These are phyloP conservation scores for Penicillium argentinense DNA, from an alignment of 495 filamentous ascomycete genomes.

Conservation along the genomic window DNA sequence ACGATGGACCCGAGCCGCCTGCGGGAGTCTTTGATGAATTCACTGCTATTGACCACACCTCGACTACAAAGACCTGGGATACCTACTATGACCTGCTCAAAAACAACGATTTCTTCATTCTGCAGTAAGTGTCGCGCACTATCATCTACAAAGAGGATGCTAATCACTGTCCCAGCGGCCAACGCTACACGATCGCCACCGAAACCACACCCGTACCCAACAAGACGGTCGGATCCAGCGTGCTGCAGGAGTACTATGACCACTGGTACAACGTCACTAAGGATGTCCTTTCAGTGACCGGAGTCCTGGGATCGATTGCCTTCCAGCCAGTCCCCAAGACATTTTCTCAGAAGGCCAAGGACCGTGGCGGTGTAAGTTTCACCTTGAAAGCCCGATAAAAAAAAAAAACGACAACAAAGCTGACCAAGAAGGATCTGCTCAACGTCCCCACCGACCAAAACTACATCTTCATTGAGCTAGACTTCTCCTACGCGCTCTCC, in stretches of 20 bases:
- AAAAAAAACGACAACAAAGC: neutral
- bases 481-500: constrained; percentile 51
- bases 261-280: constrained; percentile 51
- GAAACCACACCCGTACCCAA: constrained; percentile 57
- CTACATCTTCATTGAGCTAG: constrained; percentile 56
- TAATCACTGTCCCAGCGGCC: constrained; percentile 34
- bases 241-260: constrained; percentile 49
- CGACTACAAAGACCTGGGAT: constrained; percentile 51
- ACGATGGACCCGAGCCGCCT: constrained; percentile 57
- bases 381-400: no score
- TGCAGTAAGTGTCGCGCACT: constrained; percentile 25
- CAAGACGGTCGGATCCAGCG: constrained; percentile 33
- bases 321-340: constrained; percentile 56
- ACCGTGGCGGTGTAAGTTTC: constrained; percentile 40
- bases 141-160: neutral
- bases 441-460: constrained; percentile 51
- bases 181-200: constrained; percentile 55
- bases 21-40: constrained; percentile 56
- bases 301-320: constrained; percentile 52
- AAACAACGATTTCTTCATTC: constrained; percentile 38
- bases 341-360: constrained; percentile 47
- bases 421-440: constrained; percentile 45
- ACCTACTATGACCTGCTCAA: constrained; percentile 52
- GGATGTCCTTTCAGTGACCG: constrained; percentile 42
- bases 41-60: constrained; percentile 45